phyloP scores from a whole-genome alignment of 2,329 filamentous ascomycete species.

The Hypocrella siamensis region DNA sequence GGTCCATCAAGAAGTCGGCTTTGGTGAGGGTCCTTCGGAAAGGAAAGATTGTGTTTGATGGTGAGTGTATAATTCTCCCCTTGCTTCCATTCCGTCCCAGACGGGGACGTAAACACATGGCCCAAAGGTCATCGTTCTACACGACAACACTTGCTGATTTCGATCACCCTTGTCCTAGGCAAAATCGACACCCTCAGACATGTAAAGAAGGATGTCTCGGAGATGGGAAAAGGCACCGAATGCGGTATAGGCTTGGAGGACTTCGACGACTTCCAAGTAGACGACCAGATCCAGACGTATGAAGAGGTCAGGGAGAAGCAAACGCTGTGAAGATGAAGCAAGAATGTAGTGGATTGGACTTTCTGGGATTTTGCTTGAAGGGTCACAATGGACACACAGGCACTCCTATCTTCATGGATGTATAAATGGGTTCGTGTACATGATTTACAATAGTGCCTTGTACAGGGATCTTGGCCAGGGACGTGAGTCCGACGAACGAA shows the following conservation, averaged over 20 bases:
- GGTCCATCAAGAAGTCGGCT: conserved; percentile 45
- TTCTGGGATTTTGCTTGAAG: too few species aligned
- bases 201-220: conserved; percentile 76
- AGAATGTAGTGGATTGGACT: not conserved
- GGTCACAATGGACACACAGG: too few species aligned
- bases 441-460: too few species aligned
- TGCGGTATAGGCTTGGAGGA: conserved; percentile 76
- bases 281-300: conserved; percentile 79
- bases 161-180: too few species aligned
- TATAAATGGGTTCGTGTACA: too few species aligned
- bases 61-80: conserved; percentile 40
- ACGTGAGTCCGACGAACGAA: too few species aligned
- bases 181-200: conserved; percentile 71
- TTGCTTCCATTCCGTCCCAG: not conserved
- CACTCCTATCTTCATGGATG: too few species aligned
- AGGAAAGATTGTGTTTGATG: conserved; percentile 62
- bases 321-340: conserved; percentile 21
- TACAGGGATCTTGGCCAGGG: too few species aligned
- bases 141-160: too few species aligned
- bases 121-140: too few species aligned
- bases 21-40: conserved; percentile 58
- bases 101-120: conserved; percentile 2
- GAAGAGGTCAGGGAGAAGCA: conserved; percentile 65
- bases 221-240: conserved; percentile 86
- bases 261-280: conserved; percentile 63